Evolutionary conservation across 2,329 filamentous ascomycete species (phyloP).

Genomic region (Teratosphaeriaceae sp.): DNA sequence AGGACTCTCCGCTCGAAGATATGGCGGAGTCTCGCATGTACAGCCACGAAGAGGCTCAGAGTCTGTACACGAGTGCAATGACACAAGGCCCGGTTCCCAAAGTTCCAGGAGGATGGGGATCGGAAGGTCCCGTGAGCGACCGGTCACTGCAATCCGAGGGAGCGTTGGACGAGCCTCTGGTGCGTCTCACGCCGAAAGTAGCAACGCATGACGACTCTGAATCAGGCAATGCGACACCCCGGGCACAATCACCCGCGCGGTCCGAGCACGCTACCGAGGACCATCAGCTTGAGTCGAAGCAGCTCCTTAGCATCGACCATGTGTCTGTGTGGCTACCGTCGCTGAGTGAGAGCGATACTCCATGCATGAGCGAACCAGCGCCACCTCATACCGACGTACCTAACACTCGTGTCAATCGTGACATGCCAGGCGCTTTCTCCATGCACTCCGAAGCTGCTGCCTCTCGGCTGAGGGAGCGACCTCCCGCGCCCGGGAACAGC

Average conservation of each 20-base stretch:
- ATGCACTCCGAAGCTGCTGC: constrained; percentile 39
- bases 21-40: constrained; percentile 57
- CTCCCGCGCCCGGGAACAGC: not conserved
- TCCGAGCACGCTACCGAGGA: not conserved
- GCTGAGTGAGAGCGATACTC: too few relatives aligned
- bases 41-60: constrained; percentile 73
- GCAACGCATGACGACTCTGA: constrained; percentile 14
- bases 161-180: not conserved
- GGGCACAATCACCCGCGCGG: constrained; percentile 16
- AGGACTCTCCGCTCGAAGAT: constrained; percentile 15
- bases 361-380: not conserved
- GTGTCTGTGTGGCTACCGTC: constrained; percentile 33
- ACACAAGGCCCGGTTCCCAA: constrained; percentile 30
- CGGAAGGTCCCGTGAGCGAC: constrained; percentile 22
- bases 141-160: constrained; percentile 6
- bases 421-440: constrained; percentile 43
- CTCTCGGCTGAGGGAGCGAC: constrained; percentile 11
- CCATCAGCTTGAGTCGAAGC: constrained; percentile 1
- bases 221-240: constrained; percentile 23
- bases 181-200: constrained; percentile 5
- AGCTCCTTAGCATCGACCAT: constrained; percentile 26
- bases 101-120: constrained; percentile 40
- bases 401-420: constrained; percentile 2
- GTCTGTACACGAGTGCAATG: constrained; percentile 75
- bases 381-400: not conserved